Base-by-base conservation (phyloP, 495 filamentous ascomycete genomes). In the Penicilliopsis zonata region DNA sequence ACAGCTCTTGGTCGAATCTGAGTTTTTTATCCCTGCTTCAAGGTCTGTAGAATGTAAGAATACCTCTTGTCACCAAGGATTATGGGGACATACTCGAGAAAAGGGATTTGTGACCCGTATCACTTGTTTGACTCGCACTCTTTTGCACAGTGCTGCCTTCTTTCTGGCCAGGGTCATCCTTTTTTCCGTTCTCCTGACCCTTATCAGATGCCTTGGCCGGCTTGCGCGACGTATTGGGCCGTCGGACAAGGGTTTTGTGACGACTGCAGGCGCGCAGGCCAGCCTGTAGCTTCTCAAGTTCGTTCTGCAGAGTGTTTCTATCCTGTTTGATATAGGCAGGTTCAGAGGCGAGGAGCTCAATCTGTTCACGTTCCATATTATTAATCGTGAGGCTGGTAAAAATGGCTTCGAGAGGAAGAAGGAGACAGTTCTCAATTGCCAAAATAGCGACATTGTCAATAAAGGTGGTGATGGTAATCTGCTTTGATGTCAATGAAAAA, bases 391-490 rank as follows among this genome's bases (percentile, higher is more conserved):
- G 46, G 18, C 47, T 45, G 16, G 49, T 54, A 32, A 63, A 49
- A 1, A 60, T 34, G 2, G 17, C 2, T 9, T 40, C 30, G 0
- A 61, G 41, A 16, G 49, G 52, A 2, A 3, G 6, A 5, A 80
- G 49, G 23, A 80, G 59, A 43, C 70, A 71, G 17, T 61, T 57
- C 31, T 81, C 76, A 19, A 78, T 67, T 3, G 65, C 76, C 23
- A 76, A 56, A 3, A 61, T 63, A 10, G 67, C 59, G 16, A 80
- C 39, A 26, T 80, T 71, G 22, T 82, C 73, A n/a, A 76, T 50
- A 43, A 82, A 78, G 0, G 59, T 64, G 38, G 69, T 61, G 32
- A 76, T 45, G 0, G 76, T 67, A 41, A 72, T 67, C 77, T 79
- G 30, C 12, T 10, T 18, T 13, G 8, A 6, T 5, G 14, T 13